phyloP scores from a whole-genome alignment of 495 filamentous ascomycete species.

The Stereocaulon alpinum region DNA sequence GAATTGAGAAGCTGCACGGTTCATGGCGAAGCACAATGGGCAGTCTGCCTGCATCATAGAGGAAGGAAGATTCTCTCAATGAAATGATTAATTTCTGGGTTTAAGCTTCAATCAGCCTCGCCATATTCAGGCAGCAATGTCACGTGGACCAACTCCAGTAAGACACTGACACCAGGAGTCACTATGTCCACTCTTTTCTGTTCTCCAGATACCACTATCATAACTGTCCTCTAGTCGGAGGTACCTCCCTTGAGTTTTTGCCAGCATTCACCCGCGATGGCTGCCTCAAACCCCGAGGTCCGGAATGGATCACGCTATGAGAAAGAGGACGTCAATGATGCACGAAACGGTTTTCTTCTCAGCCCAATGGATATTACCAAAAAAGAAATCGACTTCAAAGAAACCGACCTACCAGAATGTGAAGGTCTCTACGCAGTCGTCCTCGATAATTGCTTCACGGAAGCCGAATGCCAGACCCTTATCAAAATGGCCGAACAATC shows the following conservation, averaged over 20 bases:
- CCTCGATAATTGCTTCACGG: conserved; percentile 53
- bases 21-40: no score
- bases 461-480: conserved; percentile 49
- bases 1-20: background rate
- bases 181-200: no score
- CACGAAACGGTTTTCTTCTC: conserved; percentile 7
- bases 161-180: background rate
- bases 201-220: no score
- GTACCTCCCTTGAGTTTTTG: no score
- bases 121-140: background rate
- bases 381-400: conserved; percentile 37
- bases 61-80: no score
- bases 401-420: conserved; percentile 52
- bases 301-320: no score
- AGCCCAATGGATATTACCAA: background rate
- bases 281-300: no score
- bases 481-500: conserved; percentile 45
- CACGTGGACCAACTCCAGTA: background rate
- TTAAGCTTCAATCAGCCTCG: background rate
- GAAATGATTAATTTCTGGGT: background rate
- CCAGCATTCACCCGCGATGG: no score
- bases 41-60: background rate
- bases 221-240: no score
- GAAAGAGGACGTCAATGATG: no score
- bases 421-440: conserved; percentile 47